Base-by-base conservation (phyloP, 352 stramenopile genomes). In the Pythium pyrilobum region DNA sequence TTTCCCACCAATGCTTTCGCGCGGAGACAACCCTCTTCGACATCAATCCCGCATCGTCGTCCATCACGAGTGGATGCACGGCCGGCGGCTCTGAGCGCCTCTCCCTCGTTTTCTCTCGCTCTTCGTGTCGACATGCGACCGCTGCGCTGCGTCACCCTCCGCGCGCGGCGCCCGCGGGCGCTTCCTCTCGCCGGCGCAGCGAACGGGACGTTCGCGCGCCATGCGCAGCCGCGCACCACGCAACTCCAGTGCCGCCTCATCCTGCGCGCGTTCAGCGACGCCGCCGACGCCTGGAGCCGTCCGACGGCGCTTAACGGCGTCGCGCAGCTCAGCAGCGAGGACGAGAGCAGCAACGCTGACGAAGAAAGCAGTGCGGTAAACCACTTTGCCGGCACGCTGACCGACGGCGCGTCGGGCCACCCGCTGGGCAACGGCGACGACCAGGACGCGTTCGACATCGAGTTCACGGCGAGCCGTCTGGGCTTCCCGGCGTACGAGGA, bases 381-480 rank as follows among this genome's bases (percentile, higher is more conserved):
- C 15, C 56, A 67, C 37, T 57, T 56, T 32, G 49, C 42, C 25
- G 31, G 46, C 47, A 67, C 66, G 34, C 42, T 62, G 13, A 63
- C 66, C 16, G 27, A 59, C 4, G 62, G 63, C 54, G 66, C 56
- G 18, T 66, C 66, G 11, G 48, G 42, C 48, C 56, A 64, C 37
- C 56, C 56, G 41, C 42, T 64, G 41, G 33, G 33, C 11, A 9
- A 41, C 28, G 21, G 62, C 6, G 62, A 56, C 12, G 59, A 76
- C 18, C 29, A 43, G 6, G 62, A 71, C 24, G 48, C 63, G 20
- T 56, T 67, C 43, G 81, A 91, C 62, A 60, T 89, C 5, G 71
- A 84, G 15, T 90, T 85, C 57, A 88, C 74, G 16, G 68, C 79
- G 31, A 77, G 81, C 33, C 81, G 83, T 28, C 85, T 94, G 27